These are phyloP conservation scores for Kalmusia sp. DNA, from an alignment of 2,329 filamentous ascomycete genomes.

Conservation along the genomic window DNA sequence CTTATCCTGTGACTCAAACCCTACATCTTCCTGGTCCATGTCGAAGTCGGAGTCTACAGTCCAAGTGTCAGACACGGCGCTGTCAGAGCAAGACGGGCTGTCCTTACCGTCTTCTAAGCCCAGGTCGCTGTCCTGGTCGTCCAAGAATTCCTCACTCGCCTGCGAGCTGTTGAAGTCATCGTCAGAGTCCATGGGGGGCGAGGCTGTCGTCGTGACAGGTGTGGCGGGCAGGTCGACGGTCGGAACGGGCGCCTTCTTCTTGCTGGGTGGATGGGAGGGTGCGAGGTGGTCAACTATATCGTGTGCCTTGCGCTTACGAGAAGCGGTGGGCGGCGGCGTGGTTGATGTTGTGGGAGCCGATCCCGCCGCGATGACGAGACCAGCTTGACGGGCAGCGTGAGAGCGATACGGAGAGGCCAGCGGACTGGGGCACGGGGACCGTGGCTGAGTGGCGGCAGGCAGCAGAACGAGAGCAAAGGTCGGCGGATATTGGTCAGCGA, in stretches of 20 bases:
- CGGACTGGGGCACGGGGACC: conserved; percentile 10
- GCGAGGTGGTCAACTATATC: conserved; percentile 38
- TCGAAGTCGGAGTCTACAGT: conserved; percentile 58
- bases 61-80: conserved; percentile 23
- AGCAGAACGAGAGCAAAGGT: conserved; percentile 7
- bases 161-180: conserved; percentile 89
- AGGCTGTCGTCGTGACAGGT: conserved; percentile 41
- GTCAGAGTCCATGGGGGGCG: conserved; percentile 85
- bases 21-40: conserved; percentile 66
- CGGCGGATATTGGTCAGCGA: conserved; percentile 35
- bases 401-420: conserved; percentile 13
- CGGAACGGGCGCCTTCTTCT: conserved; percentile 36
- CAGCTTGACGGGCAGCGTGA: conserved; percentile 36
- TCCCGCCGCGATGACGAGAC: conserved; percentile 51
- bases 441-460: conserved; percentile 18
- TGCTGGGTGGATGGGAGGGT: conserved; percentile 35
- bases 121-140: conserved; percentile 79
- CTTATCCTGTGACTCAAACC: conserved; percentile 70
- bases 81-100: background rate
- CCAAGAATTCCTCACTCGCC: conserved; percentile 76
- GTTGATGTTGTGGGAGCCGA: conserved; percentile 43
- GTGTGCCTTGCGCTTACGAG: conserved; percentile 49
- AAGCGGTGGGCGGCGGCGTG: conserved; percentile 40
- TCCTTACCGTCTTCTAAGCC: conserved; percentile 52
- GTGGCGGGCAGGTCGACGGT: conserved; percentile 36